phyloP scores from a whole-genome alignment of 2,329 filamentous ascomycete genomes.

The Colletotrichum trifolii region DNA sequence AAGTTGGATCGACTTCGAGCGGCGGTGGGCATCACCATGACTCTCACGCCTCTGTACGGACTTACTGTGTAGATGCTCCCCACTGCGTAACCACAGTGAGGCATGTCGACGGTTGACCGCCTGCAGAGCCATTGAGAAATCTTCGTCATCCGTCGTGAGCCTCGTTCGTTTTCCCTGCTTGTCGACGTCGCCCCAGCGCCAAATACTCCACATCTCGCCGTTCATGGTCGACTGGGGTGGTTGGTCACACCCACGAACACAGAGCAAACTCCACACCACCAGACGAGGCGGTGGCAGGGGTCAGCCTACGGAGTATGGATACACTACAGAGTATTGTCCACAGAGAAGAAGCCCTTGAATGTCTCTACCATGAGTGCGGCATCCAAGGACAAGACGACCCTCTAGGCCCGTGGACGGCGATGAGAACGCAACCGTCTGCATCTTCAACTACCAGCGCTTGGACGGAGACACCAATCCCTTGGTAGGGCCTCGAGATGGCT shows the following conservation, averaged over 20 bases:
- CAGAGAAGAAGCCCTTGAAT: conserved; percentile 14
- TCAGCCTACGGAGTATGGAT: neutral
- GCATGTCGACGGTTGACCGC: conserved; percentile 24
- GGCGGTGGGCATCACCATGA: neutral
- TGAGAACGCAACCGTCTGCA: conserved; percentile 29
- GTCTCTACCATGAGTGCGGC: conserved; percentile 2
- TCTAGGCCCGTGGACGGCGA: conserved; percentile 8
- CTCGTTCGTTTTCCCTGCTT: conserved; percentile 33
- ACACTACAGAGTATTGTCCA: conserved; percentile 7
- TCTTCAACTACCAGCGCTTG: conserved; percentile 19
- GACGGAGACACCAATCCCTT: conserved; percentile 16
- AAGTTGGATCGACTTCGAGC: no score
- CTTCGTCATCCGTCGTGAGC: conserved; percentile 33
- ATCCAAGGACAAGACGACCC: conserved; percentile 20
- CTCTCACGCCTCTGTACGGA: conserved; percentile 3
- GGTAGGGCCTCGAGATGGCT: conserved; percentile 23
- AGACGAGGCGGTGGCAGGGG: conserved; percentile 34
- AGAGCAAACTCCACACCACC: conserved; percentile 35
- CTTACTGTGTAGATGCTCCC: neutral
- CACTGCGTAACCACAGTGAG: conserved; percentile 7
- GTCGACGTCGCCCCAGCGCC: conserved; percentile 22
- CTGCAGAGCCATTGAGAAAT: conserved; percentile 3
- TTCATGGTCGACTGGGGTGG: conserved; percentile 18
- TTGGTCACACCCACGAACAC: conserved; percentile 33
- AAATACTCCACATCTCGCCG: conserved; percentile 26